phyloP scores from a whole-genome alignment of 2,329 filamentous ascomycete genomes.

The Annulohypoxylon truncatum region DNA sequence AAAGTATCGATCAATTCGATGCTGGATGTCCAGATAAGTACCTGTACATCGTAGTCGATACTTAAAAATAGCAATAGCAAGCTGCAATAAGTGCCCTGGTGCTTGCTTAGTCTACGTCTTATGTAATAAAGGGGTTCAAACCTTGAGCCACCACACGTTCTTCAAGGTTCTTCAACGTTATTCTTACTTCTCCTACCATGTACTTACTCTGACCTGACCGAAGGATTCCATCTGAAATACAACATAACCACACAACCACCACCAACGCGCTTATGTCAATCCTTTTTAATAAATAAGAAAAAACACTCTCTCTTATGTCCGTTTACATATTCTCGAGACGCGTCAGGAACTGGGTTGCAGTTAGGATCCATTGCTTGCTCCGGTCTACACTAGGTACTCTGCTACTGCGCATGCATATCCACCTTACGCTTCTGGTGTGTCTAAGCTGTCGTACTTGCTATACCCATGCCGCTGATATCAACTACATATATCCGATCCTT shows the following conservation, averaged over 20 bases:
- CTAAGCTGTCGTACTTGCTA: constrained; percentile 15
- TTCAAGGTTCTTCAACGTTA: neutral
- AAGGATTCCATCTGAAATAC: constrained; percentile 28
- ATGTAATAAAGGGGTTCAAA: constrained; percentile 25
- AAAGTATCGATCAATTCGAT: neutral
- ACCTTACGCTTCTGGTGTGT: constrained; percentile 38
- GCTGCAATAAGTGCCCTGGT: neutral
- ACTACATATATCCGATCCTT: constrained; percentile 20
- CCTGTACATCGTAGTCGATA: neutral
- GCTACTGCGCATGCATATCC: constrained; percentile 22
- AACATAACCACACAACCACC: constrained; percentile 9
- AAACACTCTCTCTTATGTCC: constrained; percentile 9
- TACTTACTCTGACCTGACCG: constrained; percentile 1
- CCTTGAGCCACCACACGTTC: neutral
- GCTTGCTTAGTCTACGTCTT: constrained; percentile 1
- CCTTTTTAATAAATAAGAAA: constrained; percentile 27
- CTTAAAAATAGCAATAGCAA: constrained; percentile 22
- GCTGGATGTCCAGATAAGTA: neutral
- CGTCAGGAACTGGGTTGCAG: constrained; percentile 32
- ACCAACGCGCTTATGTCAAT: constrained; percentile 27
- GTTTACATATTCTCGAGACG: constrained; percentile 12
- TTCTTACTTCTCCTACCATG: neutral
- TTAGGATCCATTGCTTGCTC: constrained; percentile 25
- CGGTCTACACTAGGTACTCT: neutral
- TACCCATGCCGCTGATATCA: constrained; percentile 34